phyloP scores from a whole-genome alignment of 75 land plant genomes.

The Ceratopteris richardii region DNA sequence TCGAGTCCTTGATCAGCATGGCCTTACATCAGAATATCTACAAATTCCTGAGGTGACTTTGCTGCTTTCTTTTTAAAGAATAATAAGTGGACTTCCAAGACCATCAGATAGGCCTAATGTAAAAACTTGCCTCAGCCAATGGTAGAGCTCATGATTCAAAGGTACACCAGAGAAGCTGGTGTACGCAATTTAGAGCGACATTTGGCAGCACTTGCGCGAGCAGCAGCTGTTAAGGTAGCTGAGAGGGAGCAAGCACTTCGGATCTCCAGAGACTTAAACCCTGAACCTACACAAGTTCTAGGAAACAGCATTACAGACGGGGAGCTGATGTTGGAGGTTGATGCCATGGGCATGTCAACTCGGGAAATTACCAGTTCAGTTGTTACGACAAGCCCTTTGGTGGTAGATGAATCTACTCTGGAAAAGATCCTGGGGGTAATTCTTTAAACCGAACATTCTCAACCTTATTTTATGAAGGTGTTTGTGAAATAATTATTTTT shows the following conservation, averaged over 20 bases:
- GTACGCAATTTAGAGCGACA: slow-evolving; percentile 85
- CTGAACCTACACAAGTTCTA: slow-evolving; percentile 39
- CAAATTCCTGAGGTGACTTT: slow-evolving; percentile 82
- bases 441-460: background rate
- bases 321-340: slow-evolving; percentile 90
- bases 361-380: slow-evolving; percentile 56
- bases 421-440: slow-evolving; percentile 89
- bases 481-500: too few species aligned
- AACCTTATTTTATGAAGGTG: background rate
- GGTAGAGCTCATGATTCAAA: slow-evolving; percentile 82
- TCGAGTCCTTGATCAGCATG: slow-evolving; percentile 91
- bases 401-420: slow-evolving; percentile 80
- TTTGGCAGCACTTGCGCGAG: slow-evolving; percentile 93
- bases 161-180: slow-evolving; percentile 96
- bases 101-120: too few species aligned
- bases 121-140: slow-evolving; percentile 45
- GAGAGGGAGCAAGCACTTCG: slow-evolving; percentile 50
- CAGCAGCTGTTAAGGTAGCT: slow-evolving; percentile 89
- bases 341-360: slow-evolving; percentile 57
- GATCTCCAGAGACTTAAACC: slow-evolving; percentile 41
- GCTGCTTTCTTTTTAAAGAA: background rate
- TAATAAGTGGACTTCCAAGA: background rate
- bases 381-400: slow-evolving; percentile 32
- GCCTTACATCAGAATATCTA: slow-evolving; percentile 59
- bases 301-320: slow-evolving; percentile 73